A percentile compares a stretch with the other conserved stretches of the same genome.
Conservation (phyloP, 495 filamentous ascomycete genomes). For the Neurospora sp. region DNA sequence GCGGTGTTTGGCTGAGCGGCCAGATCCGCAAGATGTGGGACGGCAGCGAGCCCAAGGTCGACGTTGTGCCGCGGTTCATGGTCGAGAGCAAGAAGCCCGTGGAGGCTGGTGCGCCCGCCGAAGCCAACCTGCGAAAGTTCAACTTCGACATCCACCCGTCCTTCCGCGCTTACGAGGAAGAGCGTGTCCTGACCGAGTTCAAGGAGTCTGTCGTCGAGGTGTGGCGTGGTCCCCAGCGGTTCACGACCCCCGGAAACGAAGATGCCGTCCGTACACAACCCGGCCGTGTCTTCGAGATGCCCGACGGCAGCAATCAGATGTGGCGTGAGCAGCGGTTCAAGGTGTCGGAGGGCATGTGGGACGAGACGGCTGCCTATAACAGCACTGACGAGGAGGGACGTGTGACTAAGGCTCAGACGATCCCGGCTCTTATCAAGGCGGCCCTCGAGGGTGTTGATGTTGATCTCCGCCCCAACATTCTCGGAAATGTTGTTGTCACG, state of each 20-base stretch:
- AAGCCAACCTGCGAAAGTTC: constrained; percentile 46
- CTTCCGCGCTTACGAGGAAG: constrained; percentile 78
- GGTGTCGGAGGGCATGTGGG: constrained; percentile 80
- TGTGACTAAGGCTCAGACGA: constrained; percentile 58
- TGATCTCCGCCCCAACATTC: constrained; percentile 71
- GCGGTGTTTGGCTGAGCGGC: constrained; percentile 78
- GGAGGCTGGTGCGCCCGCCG: constrained; percentile 73
- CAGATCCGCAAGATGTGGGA: constrained; percentile 78
- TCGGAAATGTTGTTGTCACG: constrained; percentile 87
- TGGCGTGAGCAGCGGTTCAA: constrained; percentile 80
- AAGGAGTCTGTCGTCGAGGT: constrained; percentile 94
- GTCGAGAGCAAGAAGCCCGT: constrained; percentile 78
- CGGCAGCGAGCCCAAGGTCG: constrained; percentile 63
- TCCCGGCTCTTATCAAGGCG: constrained; percentile 71
- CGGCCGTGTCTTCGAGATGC: constrained; percentile 88
- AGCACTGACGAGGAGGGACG: constrained; percentile 12
- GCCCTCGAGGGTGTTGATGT: constrained; percentile 72
- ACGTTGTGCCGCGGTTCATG: constrained; percentile 77
- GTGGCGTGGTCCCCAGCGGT: constrained; percentile 74
- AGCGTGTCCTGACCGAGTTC: constrained; percentile 87
- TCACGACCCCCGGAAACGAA: constrained; percentile 50
- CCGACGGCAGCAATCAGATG: constrained; percentile 84
- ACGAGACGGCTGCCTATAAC: constrained; percentile 56
- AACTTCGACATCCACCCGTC: constrained; percentile 53
- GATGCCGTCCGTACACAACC: constrained; percentile 55